Evolutionary conservation across 1,139 yeast species (phyloP), one percentile per base, ranked within the genome.

Genomic region (Magnusiomyces fungicola): DNA sequence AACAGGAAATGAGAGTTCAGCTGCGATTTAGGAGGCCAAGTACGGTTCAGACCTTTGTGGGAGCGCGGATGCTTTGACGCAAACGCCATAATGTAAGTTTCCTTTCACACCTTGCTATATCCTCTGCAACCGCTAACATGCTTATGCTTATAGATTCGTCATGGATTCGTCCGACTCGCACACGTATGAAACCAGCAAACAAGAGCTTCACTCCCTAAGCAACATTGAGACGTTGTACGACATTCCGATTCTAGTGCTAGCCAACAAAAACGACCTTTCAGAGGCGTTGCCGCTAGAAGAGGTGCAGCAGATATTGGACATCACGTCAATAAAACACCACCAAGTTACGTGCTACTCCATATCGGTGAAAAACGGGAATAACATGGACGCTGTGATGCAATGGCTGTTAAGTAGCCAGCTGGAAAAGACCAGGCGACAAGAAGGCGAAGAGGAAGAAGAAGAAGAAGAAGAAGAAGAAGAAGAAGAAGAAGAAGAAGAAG

Each of bases 21-120:
- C 58, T 68, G 72, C 72, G 72, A 68, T 60, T 54, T 68, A 29
- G 72, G 72, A 22, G 72, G 72, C 1, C 72, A 68, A 56, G 70
- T 71, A 10, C 56, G 72, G 44, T 68, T 68, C 55, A 52, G 72
- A 45, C 60, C 69, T 36, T 67, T 68, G 71, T 68, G 72, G 72
- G 72, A 69, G 48, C 61, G 72, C 22, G 68, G 68, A 52, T 68
- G 72, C 51, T 61, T 66, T 46, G 71, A 69, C 9, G 70, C 65
- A 46, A 63, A 63, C 48, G 71, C 71, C 19, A 68, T 68, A 24
- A 62, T 68, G 59, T 61, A 51, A 50, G 61, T 40, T n/a, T 25
- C 16, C 9, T 27, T 22, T 38, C 14, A 5, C 10, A 36, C 18
- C 12, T 14, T 38, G 3, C 23, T 41, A 3, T 5, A 6, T 16